Evolutionary conservation across 306 rosid genomes (phyloP).

Genomic region (Arachis stenosperma): DNA sequence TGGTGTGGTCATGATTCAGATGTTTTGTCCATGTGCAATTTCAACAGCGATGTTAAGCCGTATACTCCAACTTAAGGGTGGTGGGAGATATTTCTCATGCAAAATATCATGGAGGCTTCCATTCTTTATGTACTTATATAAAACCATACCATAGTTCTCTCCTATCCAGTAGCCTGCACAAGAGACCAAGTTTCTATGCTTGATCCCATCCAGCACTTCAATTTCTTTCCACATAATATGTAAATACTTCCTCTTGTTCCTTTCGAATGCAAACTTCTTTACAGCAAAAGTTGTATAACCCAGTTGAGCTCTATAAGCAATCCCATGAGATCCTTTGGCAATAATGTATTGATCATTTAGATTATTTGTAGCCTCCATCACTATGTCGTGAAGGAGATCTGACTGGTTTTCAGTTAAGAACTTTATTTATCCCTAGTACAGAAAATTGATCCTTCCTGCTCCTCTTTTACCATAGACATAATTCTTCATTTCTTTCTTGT

Average conservation of each 20-base stretch:
- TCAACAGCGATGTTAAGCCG: constrained; percentile 63
- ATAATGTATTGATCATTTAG: constrained; percentile 51
- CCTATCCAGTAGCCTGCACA: constrained; percentile 51
- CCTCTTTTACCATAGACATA: background rate
- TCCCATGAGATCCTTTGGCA: constrained; percentile 77
- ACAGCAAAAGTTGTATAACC: constrained; percentile 46
- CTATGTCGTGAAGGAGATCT: constrained; percentile 35
- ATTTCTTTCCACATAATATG: constrained; percentile 32
- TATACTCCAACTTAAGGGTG: constrained; percentile 51
- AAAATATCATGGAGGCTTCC: constrained; percentile 74
- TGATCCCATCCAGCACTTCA: constrained; percentile 48
- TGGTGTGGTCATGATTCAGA: constrained; percentile 62
- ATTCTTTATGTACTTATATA: constrained; percentile 57
- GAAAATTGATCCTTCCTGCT: background rate
- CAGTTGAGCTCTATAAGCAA: constrained; percentile 60
- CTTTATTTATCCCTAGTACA: background rate
- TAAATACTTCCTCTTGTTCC: constrained; percentile 30
- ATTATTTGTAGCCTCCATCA: constrained; percentile 55
- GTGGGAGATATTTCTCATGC: constrained; percentile 55
- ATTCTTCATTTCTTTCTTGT: no score
- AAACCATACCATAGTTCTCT: constrained; percentile 55
- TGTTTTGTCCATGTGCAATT: constrained; percentile 59
- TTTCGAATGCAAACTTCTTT: constrained; percentile 56
- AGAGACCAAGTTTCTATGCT: constrained; percentile 61
- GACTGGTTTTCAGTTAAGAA: constrained; percentile 31